Conservation (phyloP, 1,139 yeast genomes). For the Pneumocystis jirovecii region DNA sequence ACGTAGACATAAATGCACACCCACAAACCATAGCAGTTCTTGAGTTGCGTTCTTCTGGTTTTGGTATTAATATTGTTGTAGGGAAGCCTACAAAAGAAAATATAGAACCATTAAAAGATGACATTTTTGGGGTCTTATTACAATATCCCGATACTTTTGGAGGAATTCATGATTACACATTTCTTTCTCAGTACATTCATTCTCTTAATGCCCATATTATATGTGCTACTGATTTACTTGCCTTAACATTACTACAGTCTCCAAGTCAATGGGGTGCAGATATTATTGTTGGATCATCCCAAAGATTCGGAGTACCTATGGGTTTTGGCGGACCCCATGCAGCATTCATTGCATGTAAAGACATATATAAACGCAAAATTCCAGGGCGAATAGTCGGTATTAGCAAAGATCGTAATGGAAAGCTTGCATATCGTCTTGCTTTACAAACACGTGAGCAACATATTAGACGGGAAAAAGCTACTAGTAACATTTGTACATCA, state of each 20-base stretch:
- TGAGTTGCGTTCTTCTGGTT: slow-evolving; percentile 60
- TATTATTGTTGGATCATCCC: slow-evolving; percentile 82
- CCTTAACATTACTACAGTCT: slow-evolving; percentile 68
- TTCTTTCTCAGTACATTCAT: slow-evolving; percentile 54
- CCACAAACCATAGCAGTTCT: slow-evolving; percentile 77
- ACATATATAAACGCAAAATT: slow-evolving; percentile 70
- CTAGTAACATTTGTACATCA: slow-evolving; percentile 94
- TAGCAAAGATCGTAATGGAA: slow-evolving; percentile 80
- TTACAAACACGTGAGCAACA: slow-evolving; percentile 96
- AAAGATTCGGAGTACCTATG: slow-evolving; percentile 92
- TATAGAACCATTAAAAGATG: slow-evolving; percentile 23
- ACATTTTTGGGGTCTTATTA: slow-evolving; percentile 63
- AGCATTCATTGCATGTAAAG: slow-evolving; percentile 80
- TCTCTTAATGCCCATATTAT: slow-evolving; percentile 58
- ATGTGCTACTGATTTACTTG: slow-evolving; percentile 80
- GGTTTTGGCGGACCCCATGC: slow-evolving; percentile 99
- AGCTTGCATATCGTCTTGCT: slow-evolving; percentile 77
- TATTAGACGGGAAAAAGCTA: slow-evolving; percentile 91
- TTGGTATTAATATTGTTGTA: slow-evolving; percentile 49
- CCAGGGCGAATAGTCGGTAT: slow-evolving; percentile 95
- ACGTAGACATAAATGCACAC: slow-evolving; percentile 63
- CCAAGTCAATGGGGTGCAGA: slow-evolving; percentile 85
- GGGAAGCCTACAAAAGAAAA: slow-evolving; percentile 41
- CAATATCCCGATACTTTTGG: slow-evolving; percentile 92
- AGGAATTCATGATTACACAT: slow-evolving; percentile 38